A percentile compares a stretch with the other conserved stretches of the same genome.
These are phyloP conservation scores for Inga leiocalycina DNA, from an alignment of 306 rosid genomes.

Conservation along the genomic window DNA sequence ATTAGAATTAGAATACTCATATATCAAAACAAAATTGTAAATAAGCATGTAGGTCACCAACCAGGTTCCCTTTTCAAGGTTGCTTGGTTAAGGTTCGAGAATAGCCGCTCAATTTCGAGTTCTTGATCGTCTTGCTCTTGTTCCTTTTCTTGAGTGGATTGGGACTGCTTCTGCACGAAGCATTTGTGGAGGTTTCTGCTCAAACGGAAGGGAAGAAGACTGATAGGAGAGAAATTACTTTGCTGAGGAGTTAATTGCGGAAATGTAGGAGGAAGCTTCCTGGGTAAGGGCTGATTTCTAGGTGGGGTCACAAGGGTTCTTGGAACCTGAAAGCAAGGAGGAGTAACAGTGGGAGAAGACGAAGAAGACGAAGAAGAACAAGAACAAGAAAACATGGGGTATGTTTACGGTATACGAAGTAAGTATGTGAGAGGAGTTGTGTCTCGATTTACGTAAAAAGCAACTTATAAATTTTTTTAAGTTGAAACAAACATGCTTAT, in stretches of 20 bases:
- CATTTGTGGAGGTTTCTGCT: conserved; percentile 38
- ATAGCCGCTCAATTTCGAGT: conserved; percentile 56
- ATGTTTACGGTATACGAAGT: too few species aligned
- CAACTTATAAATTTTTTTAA: too few species aligned
- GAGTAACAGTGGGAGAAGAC: neutral
- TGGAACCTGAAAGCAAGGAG: conserved; percentile 27
- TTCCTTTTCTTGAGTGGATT: conserved; percentile 35
- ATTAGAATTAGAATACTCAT: neutral
- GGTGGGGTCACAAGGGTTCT: conserved; percentile 16
- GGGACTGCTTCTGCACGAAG: conserved; percentile 43
- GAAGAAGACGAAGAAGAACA: conserved; percentile 27
- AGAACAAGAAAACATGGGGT: too few species aligned
- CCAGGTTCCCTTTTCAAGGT: conserved; percentile 85
- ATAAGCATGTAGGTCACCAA: conserved; percentile 20
- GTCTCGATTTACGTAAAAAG: too few species aligned
- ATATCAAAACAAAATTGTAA: neutral
- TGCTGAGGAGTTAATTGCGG: conserved; percentile 29
- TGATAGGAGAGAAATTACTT: conserved; percentile 2
- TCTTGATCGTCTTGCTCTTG: conserved; percentile 18
- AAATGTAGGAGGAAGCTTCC: conserved; percentile 19
- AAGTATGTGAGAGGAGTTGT: too few species aligned
- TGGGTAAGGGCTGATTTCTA: conserved; percentile 30
- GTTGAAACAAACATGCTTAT: too few species aligned
- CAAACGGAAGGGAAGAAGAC: conserved; percentile 27
- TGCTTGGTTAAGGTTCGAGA: conserved; percentile 73